Evolutionary conservation across 768 basidiomycete genomes (phyloP), one percentile per base, ranked within the genome.

Genomic region (Guyanaporus albipodus): DNA sequence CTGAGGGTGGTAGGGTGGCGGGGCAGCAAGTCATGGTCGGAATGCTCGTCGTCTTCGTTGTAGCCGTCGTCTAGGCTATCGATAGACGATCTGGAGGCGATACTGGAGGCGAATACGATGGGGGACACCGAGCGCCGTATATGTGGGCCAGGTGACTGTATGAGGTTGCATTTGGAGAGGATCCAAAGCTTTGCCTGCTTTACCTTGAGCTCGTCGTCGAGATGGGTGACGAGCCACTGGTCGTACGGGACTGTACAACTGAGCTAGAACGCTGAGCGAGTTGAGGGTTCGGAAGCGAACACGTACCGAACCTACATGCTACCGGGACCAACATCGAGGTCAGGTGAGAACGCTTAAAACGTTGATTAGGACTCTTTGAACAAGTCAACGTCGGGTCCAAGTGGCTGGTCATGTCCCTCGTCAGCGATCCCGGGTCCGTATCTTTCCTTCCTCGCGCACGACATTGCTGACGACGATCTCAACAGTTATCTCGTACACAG

Each of bases 401-500:
- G n/a, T n/a, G n/a, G n/a, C n/a, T n/a, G n/a, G n/a, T n/a, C n/a
- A 83, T 83, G 81, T 82, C 81, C 29, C 70, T 83, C 42, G 73
- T 85, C 58, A 82, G 75, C 58, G 82, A 85, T 58, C 79, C 82
- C 33, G 75, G 77, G 82, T 80, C 54, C 22, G 75, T n/a, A n/a
- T 38, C 10, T 23, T 31, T 12, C 0, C 8, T 18, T 34, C 2
- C 6, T 2, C 19, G 6, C 14, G 14, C 5, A 4, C 4, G 4
- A 6, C 37, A 12, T 11, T n/a, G 15, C 56, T 59, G 37, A 55
- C 34, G 2, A 8, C 8, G n/a, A 21, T 9, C 19, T 22, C 22
- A 23, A 4, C 45, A 85, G 83, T 37, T 81, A 83, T 62, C 73
- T 95, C 29, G 87, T 94, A 8, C 94, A 96, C 63, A 81, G 78